Evolutionary conservation across 2,329 filamentous ascomycete species (phyloP), one percentile per base, ranked within the genome.

Genomic region (Trichoderma sp.): DNA sequence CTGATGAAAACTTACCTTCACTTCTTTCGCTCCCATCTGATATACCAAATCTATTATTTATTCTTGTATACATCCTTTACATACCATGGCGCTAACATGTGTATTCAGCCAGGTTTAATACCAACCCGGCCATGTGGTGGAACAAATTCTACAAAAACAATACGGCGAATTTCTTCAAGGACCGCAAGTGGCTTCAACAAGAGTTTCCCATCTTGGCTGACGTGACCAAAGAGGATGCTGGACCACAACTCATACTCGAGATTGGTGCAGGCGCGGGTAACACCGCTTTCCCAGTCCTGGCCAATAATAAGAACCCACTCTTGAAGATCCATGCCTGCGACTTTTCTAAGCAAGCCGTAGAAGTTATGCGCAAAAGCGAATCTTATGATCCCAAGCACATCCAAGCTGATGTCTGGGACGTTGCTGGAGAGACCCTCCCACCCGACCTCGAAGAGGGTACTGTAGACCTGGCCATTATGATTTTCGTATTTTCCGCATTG

Each of bases 131-230:
- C 74, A 97, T 94, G 82, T 98, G 94, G 93, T 99, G 96, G 96
- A 96, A 99, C 79, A 84, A 92, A 70, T 99, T 99, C 83, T 99
- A 99, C 86, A 95, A 96, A 83, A 97, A 98, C 84, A 98, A 99
- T 83, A 93, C 93, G 24, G 89, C 91, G 77, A 98, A 98, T 79
- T 99, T 99, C 83, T 99, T 99, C 89, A 99, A 99, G 83, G 93
- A 99, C 80, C 89, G 96, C 74, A 98, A 98, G 81, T 99, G 96
- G 96, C 85, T 99, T 36, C 92, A 92, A 75, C 95, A 98, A 81
- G 96, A 99, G 81, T 99, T 99, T 75, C 96, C 96, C 0, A 84
- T 98, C 4, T 84, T 99, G n/a, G 89, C 87, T 28, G 88, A 93
- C 72, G 87, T 97, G 65, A 95, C 92, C 14, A 84, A 87, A 71